Evolutionary conservation across 768 basidiomycete genomes (phyloP).

Genomic region (Boletellus emodensis): DNA sequence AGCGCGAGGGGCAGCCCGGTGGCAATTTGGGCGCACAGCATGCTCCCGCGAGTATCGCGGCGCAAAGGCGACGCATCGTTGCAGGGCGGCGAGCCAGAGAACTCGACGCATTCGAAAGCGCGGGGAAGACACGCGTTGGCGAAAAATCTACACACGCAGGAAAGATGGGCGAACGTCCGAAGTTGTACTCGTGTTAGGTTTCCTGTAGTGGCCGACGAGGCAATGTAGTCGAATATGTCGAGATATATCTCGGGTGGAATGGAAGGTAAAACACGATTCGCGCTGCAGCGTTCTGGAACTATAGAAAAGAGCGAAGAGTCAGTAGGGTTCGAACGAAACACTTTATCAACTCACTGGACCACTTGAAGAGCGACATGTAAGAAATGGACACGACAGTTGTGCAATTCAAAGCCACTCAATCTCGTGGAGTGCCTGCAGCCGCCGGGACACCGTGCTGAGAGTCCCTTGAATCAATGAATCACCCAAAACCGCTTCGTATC

Average conservation of each 20-base stretch:
- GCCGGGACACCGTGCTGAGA: too few relatives aligned
- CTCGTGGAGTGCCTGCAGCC: too few relatives aligned
- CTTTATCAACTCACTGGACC: constrained; percentile 1
- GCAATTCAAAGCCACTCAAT: too few relatives aligned
- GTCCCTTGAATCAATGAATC: too few relatives aligned
- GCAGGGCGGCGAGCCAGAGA: constrained; percentile 19
- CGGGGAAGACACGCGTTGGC: constrained; percentile 31
- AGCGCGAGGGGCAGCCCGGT: constrained; percentile 25
- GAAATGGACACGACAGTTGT: too few relatives aligned
- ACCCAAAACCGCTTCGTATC: too few relatives aligned
- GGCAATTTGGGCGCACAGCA: constrained; percentile 29
- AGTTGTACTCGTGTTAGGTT: constrained; percentile 10
- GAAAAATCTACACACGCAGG: constrained; percentile 43
- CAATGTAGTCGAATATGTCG: constrained; percentile 35
- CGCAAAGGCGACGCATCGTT: background rate
- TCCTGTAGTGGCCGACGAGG: constrained; percentile 11
- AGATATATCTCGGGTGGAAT: constrained; percentile 46
- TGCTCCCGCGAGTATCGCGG: too few relatives aligned
- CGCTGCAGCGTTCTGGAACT: constrained; percentile 27
- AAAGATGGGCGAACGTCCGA: constrained; percentile 24
- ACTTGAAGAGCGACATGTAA: constrained; percentile 1
- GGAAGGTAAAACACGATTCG: constrained; percentile 14
- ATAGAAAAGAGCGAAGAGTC: background rate
- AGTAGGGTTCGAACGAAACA: background rate
- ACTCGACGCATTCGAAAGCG: constrained; percentile 26